Percentiles rank a stretch among this genome's conserved stretches.
Evolutionary conservation across 495 filamentous ascomycete species (phyloP).

Genomic region (Penicillium psychrofluorescens): DNA sequence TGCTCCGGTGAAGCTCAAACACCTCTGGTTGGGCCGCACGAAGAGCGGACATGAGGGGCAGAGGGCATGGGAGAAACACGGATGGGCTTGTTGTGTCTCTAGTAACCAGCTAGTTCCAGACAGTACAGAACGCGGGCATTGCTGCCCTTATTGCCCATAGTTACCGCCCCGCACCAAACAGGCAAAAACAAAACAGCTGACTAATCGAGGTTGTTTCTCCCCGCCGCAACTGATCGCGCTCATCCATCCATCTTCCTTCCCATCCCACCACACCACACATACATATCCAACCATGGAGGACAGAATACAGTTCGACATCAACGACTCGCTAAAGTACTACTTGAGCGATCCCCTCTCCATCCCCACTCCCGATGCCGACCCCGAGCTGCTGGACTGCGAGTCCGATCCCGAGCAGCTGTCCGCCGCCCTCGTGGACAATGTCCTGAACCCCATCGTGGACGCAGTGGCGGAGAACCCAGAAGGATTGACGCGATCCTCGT

Average conservation of each 20-base stretch:
- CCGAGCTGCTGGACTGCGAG: conserved; percentile 83
- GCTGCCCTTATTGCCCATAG: too few species aligned
- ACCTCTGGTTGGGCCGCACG: conserved; percentile 15
- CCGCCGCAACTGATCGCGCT: conserved; percentile 1
- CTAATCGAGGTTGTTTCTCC: conserved; percentile 6
- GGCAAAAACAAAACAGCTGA: conserved; percentile 24
- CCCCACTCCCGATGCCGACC: conserved; percentile 79
- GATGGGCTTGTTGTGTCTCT: too few species aligned
- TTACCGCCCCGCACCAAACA: background rate
- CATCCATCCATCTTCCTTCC: conserved; percentile 4
- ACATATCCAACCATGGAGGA: conserved; percentile 58
- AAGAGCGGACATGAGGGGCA: conserved; percentile 21
- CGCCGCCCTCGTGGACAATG: conserved; percentile 66
- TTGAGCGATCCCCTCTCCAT: conserved; percentile 82
- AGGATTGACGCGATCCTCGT: conserved; percentile 65
- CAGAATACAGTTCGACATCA: conserved; percentile 80
- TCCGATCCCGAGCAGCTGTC: conserved; percentile 80
- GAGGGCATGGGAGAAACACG: background rate
- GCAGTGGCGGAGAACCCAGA: conserved; percentile 87
- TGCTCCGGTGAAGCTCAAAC: conserved; percentile 17
- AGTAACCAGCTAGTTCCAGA: too few species aligned
- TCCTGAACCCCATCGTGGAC: conserved; percentile 90
- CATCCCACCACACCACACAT: conserved; percentile 3
- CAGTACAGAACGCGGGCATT: too few species aligned
- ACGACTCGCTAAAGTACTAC: conserved; percentile 90